These are phyloP conservation scores for Xanthoparmelia taractica DNA, from an alignment of 495 filamentous ascomycete species.

Conservation along the genomic window DNA sequence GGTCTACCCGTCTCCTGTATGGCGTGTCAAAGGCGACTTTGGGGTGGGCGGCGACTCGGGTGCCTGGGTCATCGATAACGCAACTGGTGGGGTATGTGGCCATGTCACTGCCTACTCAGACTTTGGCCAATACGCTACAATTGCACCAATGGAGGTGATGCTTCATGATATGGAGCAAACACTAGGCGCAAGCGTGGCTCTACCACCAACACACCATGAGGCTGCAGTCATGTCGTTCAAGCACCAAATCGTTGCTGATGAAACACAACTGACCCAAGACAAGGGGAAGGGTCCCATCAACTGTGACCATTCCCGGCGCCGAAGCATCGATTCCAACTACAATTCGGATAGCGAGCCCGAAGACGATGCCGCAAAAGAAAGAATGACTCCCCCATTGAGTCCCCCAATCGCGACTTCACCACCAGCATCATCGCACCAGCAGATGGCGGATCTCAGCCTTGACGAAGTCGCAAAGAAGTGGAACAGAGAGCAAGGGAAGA, in stretches of 20 bases:
- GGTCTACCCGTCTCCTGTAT: constrained; percentile 70
- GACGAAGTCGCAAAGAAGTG: constrained; percentile 18
- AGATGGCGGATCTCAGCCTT: constrained; percentile 6
- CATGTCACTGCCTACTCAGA: constrained; percentile 84
- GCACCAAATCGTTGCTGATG: constrained; percentile 1
- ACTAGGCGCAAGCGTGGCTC: constrained; percentile 42
- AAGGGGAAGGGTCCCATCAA: neutral
- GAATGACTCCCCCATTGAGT: neutral
- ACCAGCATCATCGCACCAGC: neutral
- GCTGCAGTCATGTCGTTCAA: constrained; percentile 12
- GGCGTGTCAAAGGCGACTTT: constrained; percentile 66
- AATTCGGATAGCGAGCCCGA: neutral
- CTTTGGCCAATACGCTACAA: constrained; percentile 68
- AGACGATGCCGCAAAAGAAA: neutral
- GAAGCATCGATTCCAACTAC: constrained; percentile 8
- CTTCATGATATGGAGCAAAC: constrained; percentile 76
- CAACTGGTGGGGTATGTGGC: constrained; percentile 71
- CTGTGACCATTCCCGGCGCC: neutral
- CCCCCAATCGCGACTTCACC: constrained; percentile 16
- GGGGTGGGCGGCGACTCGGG: constrained; percentile 85
- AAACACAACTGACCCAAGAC: neutral
- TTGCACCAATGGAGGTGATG: constrained; percentile 88
- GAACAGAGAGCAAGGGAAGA: constrained; percentile 12
- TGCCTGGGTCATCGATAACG: constrained; percentile 84
- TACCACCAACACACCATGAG: constrained; percentile 17